phyloP scores from a whole-genome alignment of 2,329 filamentous ascomycete genomes.

The Intubia oerlemansii region DNA sequence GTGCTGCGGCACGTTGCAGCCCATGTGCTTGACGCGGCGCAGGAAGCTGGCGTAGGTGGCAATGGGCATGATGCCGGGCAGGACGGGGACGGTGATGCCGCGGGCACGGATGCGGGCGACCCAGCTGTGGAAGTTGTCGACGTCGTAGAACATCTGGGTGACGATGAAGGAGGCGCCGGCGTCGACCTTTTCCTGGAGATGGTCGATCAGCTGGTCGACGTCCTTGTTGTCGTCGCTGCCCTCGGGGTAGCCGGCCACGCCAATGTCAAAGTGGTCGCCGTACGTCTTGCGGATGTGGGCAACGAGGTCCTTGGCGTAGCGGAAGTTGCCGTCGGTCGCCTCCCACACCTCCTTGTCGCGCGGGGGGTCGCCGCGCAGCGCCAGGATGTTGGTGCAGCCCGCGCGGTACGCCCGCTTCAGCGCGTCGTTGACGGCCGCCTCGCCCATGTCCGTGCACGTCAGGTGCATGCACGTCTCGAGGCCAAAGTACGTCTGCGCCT shows the following conservation, averaged over 20 bases:
- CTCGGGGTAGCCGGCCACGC: slow-evolving; percentile 90
- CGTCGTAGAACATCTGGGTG: slow-evolving; percentile 99
- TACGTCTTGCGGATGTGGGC: slow-evolving; percentile 57
- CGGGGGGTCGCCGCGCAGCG: slow-evolving; percentile 80
- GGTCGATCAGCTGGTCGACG: slow-evolving; percentile 65
- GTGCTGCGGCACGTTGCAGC: slow-evolving; percentile 57
- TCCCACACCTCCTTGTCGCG: slow-evolving; percentile 88
- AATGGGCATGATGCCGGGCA: slow-evolving; percentile 87
- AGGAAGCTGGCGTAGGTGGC: slow-evolving; percentile 88
- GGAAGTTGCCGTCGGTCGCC: slow-evolving; percentile 67
- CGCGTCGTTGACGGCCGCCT: slow-evolving; percentile 75
- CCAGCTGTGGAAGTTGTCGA: slow-evolving; percentile 86
- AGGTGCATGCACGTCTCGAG: slow-evolving; percentile 98
- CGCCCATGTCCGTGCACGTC: slow-evolving; percentile 95
- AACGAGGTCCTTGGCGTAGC: slow-evolving; percentile 76
- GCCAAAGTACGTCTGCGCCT: slow-evolving; percentile 85
- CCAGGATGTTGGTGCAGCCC: slow-evolving; percentile 93
- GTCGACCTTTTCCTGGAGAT: slow-evolving; percentile 94
- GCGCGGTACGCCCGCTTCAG: slow-evolving; percentile 77
- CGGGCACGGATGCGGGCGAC: slow-evolving; percentile 64
- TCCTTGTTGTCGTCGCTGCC: slow-evolving; percentile 86
- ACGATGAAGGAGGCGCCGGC: slow-evolving; percentile 85
- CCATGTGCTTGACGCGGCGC: slow-evolving; percentile 76
- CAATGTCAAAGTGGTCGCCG: slow-evolving; percentile 87
- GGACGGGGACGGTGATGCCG: slow-evolving; percentile 50